Percentiles rank a stretch among this genome's conserved stretches.
Evolutionary conservation across 2,329 filamentous ascomycete species (phyloP).

Genomic region (Byssochlamys sp.): DNA sequence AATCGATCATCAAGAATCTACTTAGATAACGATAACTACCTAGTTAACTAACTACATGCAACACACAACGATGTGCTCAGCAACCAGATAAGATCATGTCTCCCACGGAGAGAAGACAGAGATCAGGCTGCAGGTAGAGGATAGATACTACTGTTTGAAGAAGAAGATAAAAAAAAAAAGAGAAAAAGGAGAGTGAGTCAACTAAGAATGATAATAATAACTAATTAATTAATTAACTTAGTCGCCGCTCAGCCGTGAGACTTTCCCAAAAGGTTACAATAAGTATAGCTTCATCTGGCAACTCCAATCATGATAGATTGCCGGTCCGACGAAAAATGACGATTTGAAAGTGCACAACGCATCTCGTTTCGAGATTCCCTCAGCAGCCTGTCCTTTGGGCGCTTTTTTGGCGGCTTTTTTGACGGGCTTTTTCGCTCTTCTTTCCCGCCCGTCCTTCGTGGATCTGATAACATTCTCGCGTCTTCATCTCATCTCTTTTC

Average conservation of each 20-base stretch:
- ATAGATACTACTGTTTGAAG: too few species aligned
- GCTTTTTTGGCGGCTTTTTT: neutral
- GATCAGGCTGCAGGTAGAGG: too few species aligned
- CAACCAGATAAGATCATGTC: too few species aligned
- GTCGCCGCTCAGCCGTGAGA: neutral
- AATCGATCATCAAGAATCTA: too few species aligned
- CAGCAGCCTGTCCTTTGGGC: neutral
- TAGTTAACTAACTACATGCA: too few species aligned
- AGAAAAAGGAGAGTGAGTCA: neutral
- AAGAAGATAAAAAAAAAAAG: neutral
- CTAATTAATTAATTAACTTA: neutral
- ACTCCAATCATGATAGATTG: neutral
- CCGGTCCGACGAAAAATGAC: neutral
- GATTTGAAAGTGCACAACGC: neutral
- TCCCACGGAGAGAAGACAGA: too few species aligned
- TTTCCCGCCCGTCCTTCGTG: neutral
- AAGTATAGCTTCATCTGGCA: neutral
- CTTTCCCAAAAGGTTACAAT: neutral
- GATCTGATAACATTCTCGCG: neutral
- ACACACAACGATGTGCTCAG: too few species aligned
- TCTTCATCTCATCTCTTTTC: neutral
- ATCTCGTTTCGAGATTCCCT: neutral
- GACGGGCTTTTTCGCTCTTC: neutral
- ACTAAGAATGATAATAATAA: too few species aligned
- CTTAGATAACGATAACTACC: too few species aligned